Evolutionary conservation across 2,329 filamentous ascomycete species (phyloP).

Genomic region (Elsinoe fawcettii): DNA sequence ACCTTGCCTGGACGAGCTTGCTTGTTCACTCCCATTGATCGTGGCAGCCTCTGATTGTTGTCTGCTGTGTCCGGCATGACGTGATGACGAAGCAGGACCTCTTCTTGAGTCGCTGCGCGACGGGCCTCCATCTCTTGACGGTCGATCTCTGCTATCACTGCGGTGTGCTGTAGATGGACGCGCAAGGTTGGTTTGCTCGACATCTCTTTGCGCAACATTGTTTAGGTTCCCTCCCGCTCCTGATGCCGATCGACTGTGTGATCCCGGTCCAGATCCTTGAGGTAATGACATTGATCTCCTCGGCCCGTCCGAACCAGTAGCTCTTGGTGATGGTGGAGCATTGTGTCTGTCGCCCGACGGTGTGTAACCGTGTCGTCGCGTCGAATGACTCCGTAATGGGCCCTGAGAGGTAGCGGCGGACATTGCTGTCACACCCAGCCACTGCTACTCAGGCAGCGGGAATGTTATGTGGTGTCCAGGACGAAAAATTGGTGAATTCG

Average conservation of each 20-base stretch:
- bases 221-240: constrained; percentile 33
- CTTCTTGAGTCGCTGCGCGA: constrained; percentile 51
- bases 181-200: constrained; percentile 62
- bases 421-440: constrained; percentile 21
- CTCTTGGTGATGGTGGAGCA: constrained; percentile 35
- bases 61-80: constrained; percentile 31
- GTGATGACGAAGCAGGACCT: constrained; percentile 28
- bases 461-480: background rate
- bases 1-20: constrained; percentile 19
- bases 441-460: constrained; percentile 12
- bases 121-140: constrained; percentile 20
- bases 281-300: constrained; percentile 32
- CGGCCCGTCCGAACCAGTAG: constrained; percentile 26
- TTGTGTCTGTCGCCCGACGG: constrained; percentile 42
- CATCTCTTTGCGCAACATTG: constrained; percentile 58
- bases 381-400: constrained; percentile 43
- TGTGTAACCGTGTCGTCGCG: constrained; percentile 38
- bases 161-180: constrained; percentile 47
- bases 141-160: constrained; percentile 56
- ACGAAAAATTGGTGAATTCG: background rate
- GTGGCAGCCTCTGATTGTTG: constrained; percentile 38
- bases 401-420: constrained; percentile 41
- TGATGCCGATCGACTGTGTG: constrained; percentile 36
- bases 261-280: constrained; percentile 21
- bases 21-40: constrained; percentile 24